These are phyloP conservation scores for Plasmodium malariae DNA, from an alignment of 169 alveolate species.

Conservation along the genomic window DNA sequence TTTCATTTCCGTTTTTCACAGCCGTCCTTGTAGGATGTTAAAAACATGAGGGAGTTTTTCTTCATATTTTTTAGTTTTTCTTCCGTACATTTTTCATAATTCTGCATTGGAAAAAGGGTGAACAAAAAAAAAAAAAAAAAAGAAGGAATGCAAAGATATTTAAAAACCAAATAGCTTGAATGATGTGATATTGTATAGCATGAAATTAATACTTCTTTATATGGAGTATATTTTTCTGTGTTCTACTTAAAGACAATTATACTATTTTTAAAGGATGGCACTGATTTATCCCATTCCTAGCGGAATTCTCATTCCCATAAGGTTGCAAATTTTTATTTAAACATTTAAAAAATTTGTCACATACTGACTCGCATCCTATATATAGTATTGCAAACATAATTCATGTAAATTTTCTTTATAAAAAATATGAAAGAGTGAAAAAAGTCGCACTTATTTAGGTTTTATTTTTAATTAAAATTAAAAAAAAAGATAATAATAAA, in stretches of 20 bases:
- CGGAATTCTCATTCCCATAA: conserved; percentile 19
- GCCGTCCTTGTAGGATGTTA: conserved; percentile 36
- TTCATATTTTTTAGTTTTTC: conserved; percentile 28
- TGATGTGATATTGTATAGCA: too few relatives aligned
- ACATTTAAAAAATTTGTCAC: conserved; percentile 44
- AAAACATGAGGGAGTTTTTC: conserved; percentile 38
- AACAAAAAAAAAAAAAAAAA: neutral
- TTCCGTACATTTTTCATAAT: conserved; percentile 58
- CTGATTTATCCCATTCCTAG: neutral
- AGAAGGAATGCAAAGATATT: neutral
- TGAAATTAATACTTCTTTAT: neutral
- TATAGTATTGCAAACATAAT: neutral
- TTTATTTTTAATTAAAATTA: neutral
- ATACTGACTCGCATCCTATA: conserved; percentile 52
- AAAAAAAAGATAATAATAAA: neutral
- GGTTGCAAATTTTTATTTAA: conserved; percentile 48
- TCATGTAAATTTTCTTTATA: neutral
- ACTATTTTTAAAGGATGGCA: conserved; percentile 42
- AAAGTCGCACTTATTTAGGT: neutral
- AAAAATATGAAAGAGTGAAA: neutral
- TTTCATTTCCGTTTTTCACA: conserved; percentile 4
- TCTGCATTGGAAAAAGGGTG: conserved; percentile 6
- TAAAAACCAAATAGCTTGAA: neutral
- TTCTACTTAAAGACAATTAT: neutral
- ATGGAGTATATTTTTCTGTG: neutral